Conservation (phyloP, 768 basidiomycete genomes). For the Thelephora ganbajun region DNA sequence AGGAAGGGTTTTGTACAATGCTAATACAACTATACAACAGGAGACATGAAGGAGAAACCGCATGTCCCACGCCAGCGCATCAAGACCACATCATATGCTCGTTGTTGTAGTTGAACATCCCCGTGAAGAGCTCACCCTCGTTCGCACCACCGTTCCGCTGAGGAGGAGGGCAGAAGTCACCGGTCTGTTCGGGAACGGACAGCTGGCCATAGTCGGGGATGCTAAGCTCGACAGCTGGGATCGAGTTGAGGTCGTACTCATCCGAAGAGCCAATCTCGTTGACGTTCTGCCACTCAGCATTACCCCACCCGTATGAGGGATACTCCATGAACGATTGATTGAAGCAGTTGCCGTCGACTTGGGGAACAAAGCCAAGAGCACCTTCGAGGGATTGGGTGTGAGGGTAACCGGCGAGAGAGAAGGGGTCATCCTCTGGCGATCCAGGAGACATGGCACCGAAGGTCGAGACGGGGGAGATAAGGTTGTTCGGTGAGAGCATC, state of each 20-base stretch:
- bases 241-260: constrained; percentile 54
- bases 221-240: constrained; percentile 51
- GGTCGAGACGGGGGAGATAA: constrained; percentile 38
- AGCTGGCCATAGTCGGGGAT: constrained; percentile 28
- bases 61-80: neutral
- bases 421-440: constrained; percentile 34
- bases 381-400: constrained; percentile 15
- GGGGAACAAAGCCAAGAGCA: constrained; percentile 18
- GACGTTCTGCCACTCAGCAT: constrained; percentile 11
- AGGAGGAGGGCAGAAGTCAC: neutral
- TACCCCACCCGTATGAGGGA: constrained; percentile 19
- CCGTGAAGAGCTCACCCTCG: neutral
- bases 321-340: constrained; percentile 8
- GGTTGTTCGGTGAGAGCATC: constrained; percentile 27
- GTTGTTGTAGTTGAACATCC: neutral
- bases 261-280: constrained; percentile 31
- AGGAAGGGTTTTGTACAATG: no score
- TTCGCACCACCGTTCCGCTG: neutral
- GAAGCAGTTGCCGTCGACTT: constrained; percentile 4
- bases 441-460: constrained; percentile 33
- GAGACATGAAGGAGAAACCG: no score
- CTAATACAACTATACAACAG: no score
- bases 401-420: constrained; percentile 23
- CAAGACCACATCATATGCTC: neutral
- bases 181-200: neutral